These are phyloP conservation scores for Lasiodiplodia citricola DNA, from an alignment of 2,329 filamentous ascomycete genomes.

Conservation along the genomic window DNA sequence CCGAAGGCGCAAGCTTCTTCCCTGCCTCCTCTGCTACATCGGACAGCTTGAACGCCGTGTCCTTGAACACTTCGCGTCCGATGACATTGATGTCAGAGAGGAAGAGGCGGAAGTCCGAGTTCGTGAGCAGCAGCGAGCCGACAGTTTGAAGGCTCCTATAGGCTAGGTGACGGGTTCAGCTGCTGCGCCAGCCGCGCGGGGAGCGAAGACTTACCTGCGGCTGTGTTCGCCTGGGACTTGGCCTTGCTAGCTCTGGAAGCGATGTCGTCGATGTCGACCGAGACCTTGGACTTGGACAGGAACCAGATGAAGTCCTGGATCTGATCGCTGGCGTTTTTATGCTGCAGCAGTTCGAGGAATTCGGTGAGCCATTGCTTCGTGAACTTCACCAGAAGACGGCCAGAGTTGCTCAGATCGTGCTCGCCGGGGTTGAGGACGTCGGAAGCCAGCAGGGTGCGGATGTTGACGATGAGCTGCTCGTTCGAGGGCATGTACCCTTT, in stretches of 20 bases:
- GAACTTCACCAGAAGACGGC: slow-evolving; percentile 73
- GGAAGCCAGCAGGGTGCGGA: slow-evolving; percentile 78
- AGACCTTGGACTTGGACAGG: slow-evolving; percentile 73
- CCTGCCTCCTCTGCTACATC: slow-evolving; percentile 76
- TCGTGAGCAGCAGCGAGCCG: slow-evolving; percentile 82
- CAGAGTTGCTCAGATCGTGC: slow-evolving; percentile 76
- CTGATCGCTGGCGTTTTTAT: slow-evolving; percentile 85
- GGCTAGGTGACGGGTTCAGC: slow-evolving; percentile 54
- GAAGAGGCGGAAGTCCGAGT: slow-evolving; percentile 88
- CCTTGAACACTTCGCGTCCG: slow-evolving; percentile 82
- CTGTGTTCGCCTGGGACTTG: slow-evolving; percentile 72
- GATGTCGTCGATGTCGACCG: slow-evolving; percentile 70
- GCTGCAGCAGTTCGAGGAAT: slow-evolving; percentile 78
- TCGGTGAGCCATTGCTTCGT: slow-evolving; percentile 75
- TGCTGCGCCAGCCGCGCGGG: not conserved
- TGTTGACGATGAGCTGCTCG: slow-evolving; percentile 78
- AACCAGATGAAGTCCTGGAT: slow-evolving; percentile 94
- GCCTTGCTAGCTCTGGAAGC: slow-evolving; percentile 64
- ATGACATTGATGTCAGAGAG: slow-evolving; percentile 79
- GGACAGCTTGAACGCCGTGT: slow-evolving; percentile 81
- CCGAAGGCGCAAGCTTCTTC: slow-evolving; percentile 72
- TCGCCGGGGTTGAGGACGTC: slow-evolving; percentile 79
- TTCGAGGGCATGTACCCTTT: slow-evolving; percentile 93
- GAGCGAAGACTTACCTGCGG: slow-evolving; percentile 62
- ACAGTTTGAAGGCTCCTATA: slow-evolving; percentile 85